phyloP scores from a whole-genome alignment of 1,284 basidiomycete species.

The Microbotryum intermedium region DNA sequence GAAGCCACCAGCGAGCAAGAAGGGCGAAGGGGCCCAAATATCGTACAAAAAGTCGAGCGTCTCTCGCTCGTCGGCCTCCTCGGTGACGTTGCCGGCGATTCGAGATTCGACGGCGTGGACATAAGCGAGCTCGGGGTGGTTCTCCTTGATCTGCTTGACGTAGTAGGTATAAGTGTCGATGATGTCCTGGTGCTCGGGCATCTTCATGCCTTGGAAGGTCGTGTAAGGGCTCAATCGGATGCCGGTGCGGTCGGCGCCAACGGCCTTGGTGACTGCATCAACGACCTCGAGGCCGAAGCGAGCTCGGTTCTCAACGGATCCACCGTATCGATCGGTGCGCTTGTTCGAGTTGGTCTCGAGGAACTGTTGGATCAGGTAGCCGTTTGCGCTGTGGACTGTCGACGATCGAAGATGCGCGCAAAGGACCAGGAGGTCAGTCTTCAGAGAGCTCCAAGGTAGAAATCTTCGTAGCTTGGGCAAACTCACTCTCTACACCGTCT shows the following conservation, averaged over 20 bases:
- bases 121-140: constrained; percentile 50
- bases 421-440: no score
- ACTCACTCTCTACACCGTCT: constrained; percentile 53
- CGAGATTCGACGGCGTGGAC: constrained; percentile 44
- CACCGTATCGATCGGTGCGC: constrained; percentile 54
- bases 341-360: constrained; percentile 46
- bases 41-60: constrained; percentile 21
- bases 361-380: constrained; percentile 53
- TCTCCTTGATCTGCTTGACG: constrained; percentile 36
- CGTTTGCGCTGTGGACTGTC: constrained; percentile 30
- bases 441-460: no score
- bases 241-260: constrained; percentile 46
- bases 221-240: constrained; percentile 51
- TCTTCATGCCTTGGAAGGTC: constrained; percentile 43
- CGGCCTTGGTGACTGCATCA: constrained; percentile 45
- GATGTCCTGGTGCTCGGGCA: constrained; percentile 25
- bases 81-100: constrained; percentile 20
- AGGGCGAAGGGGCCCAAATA: constrained; percentile 34
- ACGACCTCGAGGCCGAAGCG: constrained; percentile 49
- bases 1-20: constrained; percentile 49
- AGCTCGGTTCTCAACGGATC: constrained; percentile 48
- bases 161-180: constrained; percentile 37
- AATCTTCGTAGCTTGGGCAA: constrained; percentile 23
- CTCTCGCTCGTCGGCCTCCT: constrained; percentile 16
- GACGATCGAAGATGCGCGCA: no score